phyloP scores from a whole-genome alignment of 345 rosid genomes.

The Eucalyptus microcorys region DNA sequence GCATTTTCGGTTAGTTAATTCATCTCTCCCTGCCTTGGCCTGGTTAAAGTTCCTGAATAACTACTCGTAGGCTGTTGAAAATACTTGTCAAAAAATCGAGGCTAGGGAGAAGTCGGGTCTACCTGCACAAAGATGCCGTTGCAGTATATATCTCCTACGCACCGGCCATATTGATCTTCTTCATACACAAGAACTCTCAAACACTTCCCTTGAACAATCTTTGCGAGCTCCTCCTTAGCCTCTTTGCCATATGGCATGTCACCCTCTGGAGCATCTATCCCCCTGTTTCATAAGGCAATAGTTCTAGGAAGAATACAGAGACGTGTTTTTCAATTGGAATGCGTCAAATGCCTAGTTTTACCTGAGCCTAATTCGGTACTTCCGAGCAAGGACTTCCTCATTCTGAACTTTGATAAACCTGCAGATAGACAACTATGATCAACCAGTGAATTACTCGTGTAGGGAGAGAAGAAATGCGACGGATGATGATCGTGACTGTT shows the following conservation, averaged over 20 bases:
- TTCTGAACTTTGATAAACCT: conserved; percentile 33
- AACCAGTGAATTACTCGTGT: neutral
- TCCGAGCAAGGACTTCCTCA: conserved; percentile 63
- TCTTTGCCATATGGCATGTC: conserved; percentile 68
- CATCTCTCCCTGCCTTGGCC: neutral
- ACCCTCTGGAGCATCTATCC: conserved; percentile 83
- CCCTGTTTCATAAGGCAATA: conserved; percentile 20
- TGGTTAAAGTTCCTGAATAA: neutral
- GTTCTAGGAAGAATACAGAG: neutral
- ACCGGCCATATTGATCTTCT: conserved; percentile 60
- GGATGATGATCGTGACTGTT: neutral
- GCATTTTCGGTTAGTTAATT: neutral
- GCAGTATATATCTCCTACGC: conserved; percentile 66
- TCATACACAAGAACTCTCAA: conserved; percentile 50
- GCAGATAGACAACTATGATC: neutral
- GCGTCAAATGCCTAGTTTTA: neutral
- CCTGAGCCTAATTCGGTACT: conserved; percentile 68
- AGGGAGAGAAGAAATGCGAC: neutral
- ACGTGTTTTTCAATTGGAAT: neutral
- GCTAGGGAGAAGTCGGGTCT: neutral
- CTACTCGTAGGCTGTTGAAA: neutral
- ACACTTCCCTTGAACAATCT: conserved; percentile 55
- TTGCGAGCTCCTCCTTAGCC: conserved; percentile 49
- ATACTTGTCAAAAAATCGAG: neutral
- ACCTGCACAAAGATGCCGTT: conserved; percentile 61